These are phyloP conservation scores for Camellia japonica DNA, from an alignment of 148 eudicot genomes.

Conservation along the genomic window DNA sequence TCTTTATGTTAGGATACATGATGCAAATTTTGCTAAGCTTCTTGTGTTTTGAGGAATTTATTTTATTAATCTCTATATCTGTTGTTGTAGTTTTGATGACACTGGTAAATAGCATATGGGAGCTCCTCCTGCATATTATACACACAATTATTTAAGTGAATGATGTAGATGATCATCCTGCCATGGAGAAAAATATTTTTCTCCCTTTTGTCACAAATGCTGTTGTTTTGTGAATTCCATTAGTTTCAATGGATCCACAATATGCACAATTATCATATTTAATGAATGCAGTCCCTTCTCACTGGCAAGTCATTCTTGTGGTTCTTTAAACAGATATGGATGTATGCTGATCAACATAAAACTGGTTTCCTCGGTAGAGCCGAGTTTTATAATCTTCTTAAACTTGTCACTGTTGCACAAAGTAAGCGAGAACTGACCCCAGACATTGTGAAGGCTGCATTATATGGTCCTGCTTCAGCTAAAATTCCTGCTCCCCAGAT, in stretches of 20 bases:
- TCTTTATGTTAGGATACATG: not conserved
- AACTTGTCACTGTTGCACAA: conserved; percentile 96
- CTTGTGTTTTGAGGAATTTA: not conserved
- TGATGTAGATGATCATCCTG: not conserved
- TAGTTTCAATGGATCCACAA: not conserved
- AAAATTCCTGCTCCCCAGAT: conserved; percentile 94
- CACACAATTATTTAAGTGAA: not conserved
- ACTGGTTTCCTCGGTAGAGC: conserved; percentile 79
- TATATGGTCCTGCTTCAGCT: conserved; percentile 84
- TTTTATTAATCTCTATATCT: not conserved
- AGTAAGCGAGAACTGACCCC: conserved; percentile 81
- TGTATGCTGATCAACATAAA: conserved; percentile 74
- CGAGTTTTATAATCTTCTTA: conserved; percentile 91
- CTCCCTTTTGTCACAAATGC: not conserved
- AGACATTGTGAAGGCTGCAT: conserved; percentile 82
- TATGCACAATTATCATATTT: not conserved
- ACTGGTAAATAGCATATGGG: conserved; percentile 2
- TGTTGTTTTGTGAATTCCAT: not conserved
- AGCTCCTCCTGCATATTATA: not conserved
- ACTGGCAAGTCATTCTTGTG: conserved; percentile 12
- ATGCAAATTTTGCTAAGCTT: not conserved
- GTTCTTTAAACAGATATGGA: conserved; percentile 70
- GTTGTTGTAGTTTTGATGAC: not conserved
- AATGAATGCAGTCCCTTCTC: not conserved
- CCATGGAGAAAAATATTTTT: not conserved